phyloP scores from a whole-genome alignment of 306 rosid species.

The Medicago ruthenica region DNA sequence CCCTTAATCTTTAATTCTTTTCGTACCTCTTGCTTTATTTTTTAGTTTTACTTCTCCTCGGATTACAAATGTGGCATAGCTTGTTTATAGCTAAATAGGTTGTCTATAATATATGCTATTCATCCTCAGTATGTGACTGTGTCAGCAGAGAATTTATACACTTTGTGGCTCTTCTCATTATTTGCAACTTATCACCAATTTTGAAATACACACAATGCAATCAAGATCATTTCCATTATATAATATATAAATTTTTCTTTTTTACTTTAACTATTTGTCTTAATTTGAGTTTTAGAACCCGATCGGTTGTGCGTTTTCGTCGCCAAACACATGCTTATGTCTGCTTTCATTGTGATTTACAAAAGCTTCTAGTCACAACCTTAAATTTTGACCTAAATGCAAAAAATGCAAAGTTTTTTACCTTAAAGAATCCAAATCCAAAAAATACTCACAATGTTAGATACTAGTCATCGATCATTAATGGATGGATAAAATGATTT shows the following conservation, averaged over 20 bases:
- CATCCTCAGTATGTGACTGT: background rate
- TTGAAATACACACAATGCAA: background rate
- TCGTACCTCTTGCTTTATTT: background rate
- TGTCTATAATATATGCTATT: constrained; percentile 6
- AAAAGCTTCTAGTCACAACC: too few relatives aligned
- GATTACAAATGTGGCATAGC: background rate
- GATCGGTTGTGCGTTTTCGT: too few relatives aligned
- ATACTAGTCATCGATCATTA: background rate
- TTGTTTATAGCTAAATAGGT: constrained; percentile 11
- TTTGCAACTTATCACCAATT: background rate
- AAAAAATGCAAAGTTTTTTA: too few relatives aligned
- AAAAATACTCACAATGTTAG: background rate
- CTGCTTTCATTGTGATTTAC: too few relatives aligned
- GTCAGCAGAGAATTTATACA: constrained; percentile 2
- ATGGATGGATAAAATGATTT: background rate
- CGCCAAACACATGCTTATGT: too few relatives aligned
- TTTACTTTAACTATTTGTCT: too few relatives aligned
- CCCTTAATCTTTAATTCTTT: background rate
- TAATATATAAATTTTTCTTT: too few relatives aligned
- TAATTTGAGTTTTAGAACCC: too few relatives aligned
- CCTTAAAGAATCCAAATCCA: too few relatives aligned
- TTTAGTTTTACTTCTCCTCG: background rate
- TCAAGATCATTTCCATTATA: background rate
- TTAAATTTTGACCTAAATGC: too few relatives aligned
- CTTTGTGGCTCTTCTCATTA: background rate